Evolutionary conservation across 331 rosid genomes (phyloP), one percentile per base, ranked within the genome.

Genomic region (Phaseolus coccineus): DNA sequence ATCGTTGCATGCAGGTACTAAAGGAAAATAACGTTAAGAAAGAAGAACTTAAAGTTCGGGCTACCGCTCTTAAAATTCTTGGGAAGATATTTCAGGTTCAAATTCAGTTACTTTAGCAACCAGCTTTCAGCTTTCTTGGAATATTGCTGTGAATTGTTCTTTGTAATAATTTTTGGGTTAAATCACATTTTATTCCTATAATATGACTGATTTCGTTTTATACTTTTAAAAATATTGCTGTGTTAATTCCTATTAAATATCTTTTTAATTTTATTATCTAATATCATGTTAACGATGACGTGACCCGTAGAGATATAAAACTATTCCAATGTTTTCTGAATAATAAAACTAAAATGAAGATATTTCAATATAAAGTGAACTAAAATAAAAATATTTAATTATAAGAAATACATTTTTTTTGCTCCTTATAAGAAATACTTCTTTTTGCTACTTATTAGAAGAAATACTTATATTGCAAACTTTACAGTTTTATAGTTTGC

Each of bases 31-130:
- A 87, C 22, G 86, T 90, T 24, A 84, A 50, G 82, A 95, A 79
- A 85, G 99, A 93, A 71, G 99, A 93, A 53, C 98, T 90, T 79
- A 91, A 78, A 91, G 87, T 89, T 83, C 97, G 96, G 76, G 97
- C 97, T 30, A 53, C 57, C 13, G 97, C 97, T 30, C 93, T 95
- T 50, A 95, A 91, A 86, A 79, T 85, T 66, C 90, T 95, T 25
- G 99, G 99, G 70, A 91, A 89, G 84, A 89, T 87, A 85, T 96
- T 93, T 80, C 97, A 91, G 99, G 98, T 94, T 74, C 80, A 53
- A 55, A 58, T 25, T 61, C 27, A n/a, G 56, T 59, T 48, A 69
- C 77, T 25, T 13, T n/a, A 35, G 37, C 35, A 46, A 37, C 30
- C 28, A 61, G 9, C 39, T 30, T 68, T 51, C 42, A 25, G 39